Base-by-base conservation (phyloP, 805 yeast genomes). In the Wickerhamomyces strasburgensis region DNA sequence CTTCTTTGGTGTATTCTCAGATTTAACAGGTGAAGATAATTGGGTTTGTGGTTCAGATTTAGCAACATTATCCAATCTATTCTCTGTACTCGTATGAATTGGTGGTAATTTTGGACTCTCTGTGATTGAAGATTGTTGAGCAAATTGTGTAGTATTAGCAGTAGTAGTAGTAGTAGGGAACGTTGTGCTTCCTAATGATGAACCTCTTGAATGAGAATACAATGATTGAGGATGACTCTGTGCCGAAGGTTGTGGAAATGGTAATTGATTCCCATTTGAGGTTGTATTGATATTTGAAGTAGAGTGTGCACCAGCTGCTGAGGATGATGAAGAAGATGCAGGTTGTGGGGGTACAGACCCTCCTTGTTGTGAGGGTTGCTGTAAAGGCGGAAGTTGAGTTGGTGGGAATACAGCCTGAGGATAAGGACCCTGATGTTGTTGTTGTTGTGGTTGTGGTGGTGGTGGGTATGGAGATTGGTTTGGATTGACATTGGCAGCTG, bases 311-410 rank as follows among this genome's bases (percentile, higher is more conserved):
- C 38, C 11, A 17, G 35, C 16, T 29, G 34, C 24, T 26, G 27
- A 18, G 23, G 33, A 10, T 28, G 16, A 10, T 21, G 36, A 16
- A 32, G 36, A 16, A 15, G n/a, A 27, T 37, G 45, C n/a, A 25
- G 33, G 16, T 25, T 19, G 33, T 16, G 19, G 14, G 11, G 35
- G 31, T n/a, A n/a, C n/a, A n/a, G n/a, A n/a, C n/a, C n/a, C n/a
- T n/a, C n/a, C n/a, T 10, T 39, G 47, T 10, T 39, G 44, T 10
- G 29, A 35, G 19, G 29, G 38, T 24, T 42, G 45, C 23, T 46
- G 47, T 14, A 47, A 28, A 13, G 51, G 51, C 5, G 51, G 51
- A 8, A 46, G 26, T 26, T 46, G 52, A 5, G 46, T 39, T 14
- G 46, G 41, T 6, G 34, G 38, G 29, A 39, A 46, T 9, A 31